A percentile compares a stretch with the other conserved stretches of the same genome.
Evolutionary conservation across 164 flowering plant species (phyloP).

Genomic region (Litsea cubeba): DNA sequence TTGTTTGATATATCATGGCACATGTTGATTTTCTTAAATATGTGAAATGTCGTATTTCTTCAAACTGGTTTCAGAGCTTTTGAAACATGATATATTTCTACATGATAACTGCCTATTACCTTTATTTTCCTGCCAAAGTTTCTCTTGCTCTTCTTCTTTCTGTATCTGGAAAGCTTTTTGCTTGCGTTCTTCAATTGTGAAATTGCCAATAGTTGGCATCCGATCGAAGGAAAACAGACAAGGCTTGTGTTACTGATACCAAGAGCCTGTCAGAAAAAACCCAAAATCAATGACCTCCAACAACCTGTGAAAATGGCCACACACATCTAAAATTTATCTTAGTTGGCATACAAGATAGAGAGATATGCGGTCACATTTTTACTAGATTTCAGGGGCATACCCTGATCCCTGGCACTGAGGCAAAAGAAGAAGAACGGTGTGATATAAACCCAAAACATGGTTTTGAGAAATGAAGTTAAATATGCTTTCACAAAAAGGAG

Average conservation of each 20-base stretch:
- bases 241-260: constrained; percentile 41
- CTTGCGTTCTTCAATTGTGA: constrained; percentile 65
- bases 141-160: constrained; percentile 86
- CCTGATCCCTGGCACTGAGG: too few species aligned
- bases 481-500: not conserved
- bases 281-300: constrained; percentile 54
- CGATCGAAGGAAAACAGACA: constrained; percentile 43
- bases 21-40: too few species aligned
- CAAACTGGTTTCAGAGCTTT: too few species aligned
- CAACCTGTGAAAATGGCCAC: constrained; percentile 39
- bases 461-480: too few species aligned
- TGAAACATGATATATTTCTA: too few species aligned
- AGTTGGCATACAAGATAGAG: not conserved
- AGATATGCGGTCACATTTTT: too few species aligned
- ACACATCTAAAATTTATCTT: not conserved
- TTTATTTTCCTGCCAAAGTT: constrained; percentile 92
- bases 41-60: too few species aligned
- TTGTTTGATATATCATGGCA: too few species aligned
- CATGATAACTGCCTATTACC: constrained; percentile 38
- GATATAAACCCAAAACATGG: not conserved
- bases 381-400: too few species aligned
- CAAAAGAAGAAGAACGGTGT: not conserved
- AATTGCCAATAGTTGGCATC: constrained; percentile 30
- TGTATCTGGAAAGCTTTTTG: constrained; percentile 89
- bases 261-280: constrained; percentile 83